These are phyloP conservation scores for Botrytis elliptica DNA, from an alignment of 2,329 filamentous ascomycete genomes.

Conservation along the genomic window DNA sequence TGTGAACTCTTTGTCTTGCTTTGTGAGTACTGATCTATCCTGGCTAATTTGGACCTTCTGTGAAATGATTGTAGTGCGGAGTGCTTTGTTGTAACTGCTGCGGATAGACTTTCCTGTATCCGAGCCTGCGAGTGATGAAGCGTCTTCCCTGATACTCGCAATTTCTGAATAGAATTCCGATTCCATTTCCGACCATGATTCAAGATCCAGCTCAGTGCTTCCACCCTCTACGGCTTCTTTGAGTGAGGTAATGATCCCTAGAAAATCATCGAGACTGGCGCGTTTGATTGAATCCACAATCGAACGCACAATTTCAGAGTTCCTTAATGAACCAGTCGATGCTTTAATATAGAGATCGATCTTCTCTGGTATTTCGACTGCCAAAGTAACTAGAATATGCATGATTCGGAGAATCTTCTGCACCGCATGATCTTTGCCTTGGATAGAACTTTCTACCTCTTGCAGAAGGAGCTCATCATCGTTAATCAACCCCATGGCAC, in stretches of 20 bases:
- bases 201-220: constrained; percentile 30
- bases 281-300: constrained; percentile 53
- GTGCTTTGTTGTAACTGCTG: constrained; percentile 70
- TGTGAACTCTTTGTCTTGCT: constrained; percentile 70
- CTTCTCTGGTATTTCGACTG: constrained; percentile 24
- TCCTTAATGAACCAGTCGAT: constrained; percentile 52
- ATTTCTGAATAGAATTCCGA: constrained; percentile 29
- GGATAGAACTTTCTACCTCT: constrained; percentile 39
- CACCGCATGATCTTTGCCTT: constrained; percentile 44
- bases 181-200: constrained; percentile 36
- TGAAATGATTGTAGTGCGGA: constrained; percentile 75
- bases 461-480: constrained; percentile 56
- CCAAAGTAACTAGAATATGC: constrained; percentile 44
- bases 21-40: constrained; percentile 67
- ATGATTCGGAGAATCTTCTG: constrained; percentile 49
- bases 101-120: constrained; percentile 54
- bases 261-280: constrained; percentile 53
- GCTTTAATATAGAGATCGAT: constrained; percentile 60
- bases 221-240: constrained; percentile 36
- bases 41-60: constrained; percentile 79
- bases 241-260: constrained; percentile 46
- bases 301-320: constrained; percentile 52
- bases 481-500: constrained; percentile 56
- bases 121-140: constrained; percentile 47
- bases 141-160: constrained; percentile 43